Conservation (phyloP, 768 basidiomycete genomes). For the Panus rudis region DNA sequence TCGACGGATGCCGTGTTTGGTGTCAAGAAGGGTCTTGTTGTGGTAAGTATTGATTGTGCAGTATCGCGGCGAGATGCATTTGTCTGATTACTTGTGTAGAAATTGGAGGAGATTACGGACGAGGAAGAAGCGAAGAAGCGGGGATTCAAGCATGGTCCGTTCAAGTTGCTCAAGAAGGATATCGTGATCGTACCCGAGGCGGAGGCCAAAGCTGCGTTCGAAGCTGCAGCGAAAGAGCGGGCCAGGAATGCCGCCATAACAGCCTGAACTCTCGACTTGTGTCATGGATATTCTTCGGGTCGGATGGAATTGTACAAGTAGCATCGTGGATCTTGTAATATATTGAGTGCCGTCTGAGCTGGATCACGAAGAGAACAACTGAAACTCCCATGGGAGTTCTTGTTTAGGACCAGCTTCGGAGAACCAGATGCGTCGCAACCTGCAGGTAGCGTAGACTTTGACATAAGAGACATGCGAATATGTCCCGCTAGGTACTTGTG, state of each 20-base stretch:
- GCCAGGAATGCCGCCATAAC: slow-evolving; percentile 8
- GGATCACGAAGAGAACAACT: slow-evolving; percentile 49
- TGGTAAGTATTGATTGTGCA: slow-evolving; percentile 39
- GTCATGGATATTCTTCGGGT: too few species aligned
- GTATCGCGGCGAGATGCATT: background rate
- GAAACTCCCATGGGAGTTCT: slow-evolving; percentile 69
- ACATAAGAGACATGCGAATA: slow-evolving; percentile 67
- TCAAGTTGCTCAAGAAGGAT: slow-evolving; percentile 41
- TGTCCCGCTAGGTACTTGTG: slow-evolving; percentile 40
- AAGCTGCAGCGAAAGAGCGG: slow-evolving; percentile 16
- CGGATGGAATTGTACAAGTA: too few species aligned
- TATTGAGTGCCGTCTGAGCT: too few species aligned
- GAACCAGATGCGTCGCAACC: slow-evolving; percentile 73
- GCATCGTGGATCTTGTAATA: too few species aligned
- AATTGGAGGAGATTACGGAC: slow-evolving; percentile 47
- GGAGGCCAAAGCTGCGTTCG: slow-evolving; percentile 29
- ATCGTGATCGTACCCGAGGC: slow-evolving; percentile 37
- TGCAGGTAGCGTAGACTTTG: slow-evolving; percentile 73
- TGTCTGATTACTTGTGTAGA: slow-evolving; percentile 27
- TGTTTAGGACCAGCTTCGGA: slow-evolving; percentile 46
- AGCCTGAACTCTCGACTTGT: too few species aligned
- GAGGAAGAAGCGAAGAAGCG: slow-evolving; percentile 46
- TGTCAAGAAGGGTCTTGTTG: slow-evolving; percentile 69
- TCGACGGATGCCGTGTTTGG: slow-evolving; percentile 76
- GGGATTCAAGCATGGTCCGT: slow-evolving; percentile 42